Evolutionary conservation across 176 grass and related monocot species (phyloP).

Genomic region (Juncus inflexus): DNA sequence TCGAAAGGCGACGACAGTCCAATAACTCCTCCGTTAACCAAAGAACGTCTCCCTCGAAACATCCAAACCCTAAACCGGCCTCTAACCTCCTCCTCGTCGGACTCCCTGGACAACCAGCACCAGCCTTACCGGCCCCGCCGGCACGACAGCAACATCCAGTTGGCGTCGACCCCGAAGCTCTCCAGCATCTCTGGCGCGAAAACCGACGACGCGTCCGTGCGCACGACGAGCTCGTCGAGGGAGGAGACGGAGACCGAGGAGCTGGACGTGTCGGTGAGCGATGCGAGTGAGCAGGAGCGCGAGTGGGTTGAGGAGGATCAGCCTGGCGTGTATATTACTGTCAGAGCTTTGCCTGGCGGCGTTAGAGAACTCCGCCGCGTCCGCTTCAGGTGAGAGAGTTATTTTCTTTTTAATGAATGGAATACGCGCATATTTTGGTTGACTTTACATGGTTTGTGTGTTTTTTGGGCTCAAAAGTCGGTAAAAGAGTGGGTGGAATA

Average conservation of each 20-base stretch:
- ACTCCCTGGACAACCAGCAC: conserved; percentile 61
- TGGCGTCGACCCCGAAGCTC: conserved; percentile 73
- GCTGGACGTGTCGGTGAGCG: conserved; percentile 69
- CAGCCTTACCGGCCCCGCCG: conserved; percentile 39
- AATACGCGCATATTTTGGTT: too few species aligned
- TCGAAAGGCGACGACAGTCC: conserved; percentile 78
- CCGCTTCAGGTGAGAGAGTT: conserved; percentile 61
- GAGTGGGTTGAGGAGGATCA: conserved; percentile 97
- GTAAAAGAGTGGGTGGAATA: too few species aligned
- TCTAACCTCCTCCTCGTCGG: conserved; percentile 63
- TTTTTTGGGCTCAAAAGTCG: too few species aligned
- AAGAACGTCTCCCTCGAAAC: conserved; percentile 58
- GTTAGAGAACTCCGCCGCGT: conserved; percentile 86
- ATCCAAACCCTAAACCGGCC: conserved; percentile 34
- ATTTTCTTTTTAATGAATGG: too few species aligned
- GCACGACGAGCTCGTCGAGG: conserved; percentile 75
- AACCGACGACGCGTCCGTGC: conserved; percentile 78
- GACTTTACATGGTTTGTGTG: too few species aligned
- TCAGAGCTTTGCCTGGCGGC: conserved; percentile 65
- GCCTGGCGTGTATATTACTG: conserved; percentile 95
- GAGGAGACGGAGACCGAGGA: conserved; percentile 24
- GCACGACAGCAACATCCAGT: conserved; percentile 39
- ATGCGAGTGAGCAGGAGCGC: conserved; percentile 83
- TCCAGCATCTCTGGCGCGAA: conserved; percentile 90
- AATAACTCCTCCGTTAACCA: conserved; percentile 66